Conservation (phyloP, 768 basidiomycete species). For the Tulasnella sp. region DNA sequence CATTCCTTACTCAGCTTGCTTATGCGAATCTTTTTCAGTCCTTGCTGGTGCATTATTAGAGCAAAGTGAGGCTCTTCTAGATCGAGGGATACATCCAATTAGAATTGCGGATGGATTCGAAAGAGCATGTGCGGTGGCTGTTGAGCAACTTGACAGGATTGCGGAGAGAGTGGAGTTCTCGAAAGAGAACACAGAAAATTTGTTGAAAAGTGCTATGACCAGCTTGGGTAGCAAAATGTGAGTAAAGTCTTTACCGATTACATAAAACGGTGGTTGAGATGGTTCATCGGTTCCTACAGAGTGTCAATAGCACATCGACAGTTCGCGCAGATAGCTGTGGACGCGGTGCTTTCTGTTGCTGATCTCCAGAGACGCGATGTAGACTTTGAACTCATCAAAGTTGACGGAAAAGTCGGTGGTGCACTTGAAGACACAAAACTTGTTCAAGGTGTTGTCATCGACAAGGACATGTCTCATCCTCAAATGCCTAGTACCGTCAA, state of each 20-base stretch:
- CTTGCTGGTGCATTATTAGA: constrained; percentile 96
- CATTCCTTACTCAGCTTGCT: neutral
- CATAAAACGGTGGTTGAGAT: neutral
- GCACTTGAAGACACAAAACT: constrained; percentile 88
- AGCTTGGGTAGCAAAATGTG: constrained; percentile 97
- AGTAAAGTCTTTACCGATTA: constrained; percentile 21
- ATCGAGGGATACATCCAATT: constrained; percentile 97
- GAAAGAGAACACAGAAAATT: constrained; percentile 64
- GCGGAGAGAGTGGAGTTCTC: constrained; percentile 85
- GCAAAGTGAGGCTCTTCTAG: constrained; percentile 89
- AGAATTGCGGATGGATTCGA: constrained; percentile 99
- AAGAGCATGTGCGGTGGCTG: constrained; percentile 79
- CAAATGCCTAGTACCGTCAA: constrained; percentile 86
- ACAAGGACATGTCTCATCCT: constrained; percentile 99
- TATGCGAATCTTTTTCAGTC: constrained; percentile 35
- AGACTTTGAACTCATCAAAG: constrained; percentile 96
- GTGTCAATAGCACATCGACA: constrained; percentile 93
- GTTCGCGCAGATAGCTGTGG: constrained; percentile 96
- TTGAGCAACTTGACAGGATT: constrained; percentile 79
- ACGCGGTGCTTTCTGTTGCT: constrained; percentile 89
- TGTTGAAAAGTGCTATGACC: constrained; percentile 91
- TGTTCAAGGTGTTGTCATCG: constrained; percentile 94
- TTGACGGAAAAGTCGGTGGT: constrained; percentile 97
- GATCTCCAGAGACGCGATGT: constrained; percentile 92
- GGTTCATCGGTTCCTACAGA: constrained; percentile 30